Percentiles rank a stretch among this genome's conserved stretches.
These are phyloP conservation scores for Entamoeba invadens DNA, from an alignment of 208 protist species.

Conservation along the genomic window DNA sequence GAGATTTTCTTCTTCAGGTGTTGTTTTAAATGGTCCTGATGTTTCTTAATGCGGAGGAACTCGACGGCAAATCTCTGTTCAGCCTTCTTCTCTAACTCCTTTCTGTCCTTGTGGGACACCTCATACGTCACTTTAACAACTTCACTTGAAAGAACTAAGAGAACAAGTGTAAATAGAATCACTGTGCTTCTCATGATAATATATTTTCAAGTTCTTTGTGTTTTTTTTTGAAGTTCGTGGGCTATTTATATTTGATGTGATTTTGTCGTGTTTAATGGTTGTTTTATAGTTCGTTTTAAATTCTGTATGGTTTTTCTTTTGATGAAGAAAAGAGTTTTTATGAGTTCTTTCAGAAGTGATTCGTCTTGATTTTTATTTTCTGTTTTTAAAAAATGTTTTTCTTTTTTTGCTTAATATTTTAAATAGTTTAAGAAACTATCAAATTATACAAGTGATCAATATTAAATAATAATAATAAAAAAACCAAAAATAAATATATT, in stretches of 20 bases:
- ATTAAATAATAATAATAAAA: no score
- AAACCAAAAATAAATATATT: no score
- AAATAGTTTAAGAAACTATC: no score
- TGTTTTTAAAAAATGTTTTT: no score
- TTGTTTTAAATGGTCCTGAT: slow-evolving; percentile 1
- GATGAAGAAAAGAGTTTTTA: no score
- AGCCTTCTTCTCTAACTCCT: background rate
- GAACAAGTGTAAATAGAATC: background rate
- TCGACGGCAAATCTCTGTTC: background rate
- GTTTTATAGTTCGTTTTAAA: no score
- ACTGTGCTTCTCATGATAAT: background rate
- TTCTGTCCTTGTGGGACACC: background rate
- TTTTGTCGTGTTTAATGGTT: background rate
- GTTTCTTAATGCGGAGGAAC: background rate
- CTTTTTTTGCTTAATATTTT: no score
- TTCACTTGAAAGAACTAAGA: background rate
- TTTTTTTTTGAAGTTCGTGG: background rate
- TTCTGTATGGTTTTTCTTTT: no score
- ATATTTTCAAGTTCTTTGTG: background rate
- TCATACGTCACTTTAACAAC: background rate
- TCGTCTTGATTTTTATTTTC: no score
- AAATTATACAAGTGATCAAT: no score
- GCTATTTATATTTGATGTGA: background rate
- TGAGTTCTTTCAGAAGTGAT: no score
- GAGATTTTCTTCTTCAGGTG: background rate